Evolutionary conservation across 108 stramenopile genomes (phyloP), one percentile per base, ranked within the genome.

Genomic region (Nannochloropsis gaditana): DNA sequence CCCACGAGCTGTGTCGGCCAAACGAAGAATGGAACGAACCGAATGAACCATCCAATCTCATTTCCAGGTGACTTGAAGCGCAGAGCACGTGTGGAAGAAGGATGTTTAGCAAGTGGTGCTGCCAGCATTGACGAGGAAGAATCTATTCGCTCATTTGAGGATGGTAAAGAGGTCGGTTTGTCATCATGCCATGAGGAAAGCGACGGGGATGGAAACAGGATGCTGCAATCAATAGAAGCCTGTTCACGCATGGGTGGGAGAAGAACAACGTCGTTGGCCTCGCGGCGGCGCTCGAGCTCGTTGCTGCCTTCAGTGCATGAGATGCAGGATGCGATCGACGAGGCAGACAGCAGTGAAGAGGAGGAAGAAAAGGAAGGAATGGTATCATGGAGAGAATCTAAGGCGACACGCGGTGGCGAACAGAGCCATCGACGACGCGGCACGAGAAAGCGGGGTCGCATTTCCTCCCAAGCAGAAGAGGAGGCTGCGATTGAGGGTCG

Each of bases 51-150:
- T 31, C 31, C 31, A 31, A 31, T 31, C 31, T 31, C 31, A 31
- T 31, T 31, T 31, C 31, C 31, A 31, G 31, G 31, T 31, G 31
- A 31, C 31, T 31, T 31, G 31, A 31, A 31, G 31, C 31, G 1
- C 31, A 31, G 31, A 1, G 0, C 31, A 31, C 31, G 31, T 31
- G 31, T 31, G 31, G 31, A 31, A 31, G 1, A 31, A 31, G 31
- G 31, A 31, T 31, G 31, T 31, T 31, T 31, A 31, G 31, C 31
- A 8, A n/a, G 59, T n/a, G 8, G 3, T 73, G 59, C 15, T 3
- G n/a, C 59, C 4, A n/a, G 59, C n/a, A n/a, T n/a, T 73, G 59
- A 73, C 59, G 59, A 73, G 59, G 59, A 73, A n/a, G 59, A 73
- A 4, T 73, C 59, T 15, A 73, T 73, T 73, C 59, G n/a, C 59